Evolutionary conservation across 2,329 filamentous ascomycete genomes (phyloP).

Genomic region (Pezicula neosporulosa): DNA sequence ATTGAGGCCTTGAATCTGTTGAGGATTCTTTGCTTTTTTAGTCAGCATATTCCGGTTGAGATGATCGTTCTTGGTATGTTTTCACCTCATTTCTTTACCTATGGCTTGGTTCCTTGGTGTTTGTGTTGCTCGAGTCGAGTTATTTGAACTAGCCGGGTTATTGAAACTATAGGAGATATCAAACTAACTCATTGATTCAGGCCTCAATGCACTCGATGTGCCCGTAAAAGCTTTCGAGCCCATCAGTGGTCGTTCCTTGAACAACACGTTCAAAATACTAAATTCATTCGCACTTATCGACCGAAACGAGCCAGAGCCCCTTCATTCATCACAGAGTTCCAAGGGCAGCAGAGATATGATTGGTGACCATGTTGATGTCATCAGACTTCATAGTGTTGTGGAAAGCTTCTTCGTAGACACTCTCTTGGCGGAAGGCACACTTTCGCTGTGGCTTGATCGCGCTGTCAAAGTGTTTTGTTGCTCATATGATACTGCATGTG

Average conservation of each 20-base stretch:
- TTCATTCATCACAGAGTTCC: constrained; percentile 25
- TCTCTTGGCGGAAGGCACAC: constrained; percentile 34
- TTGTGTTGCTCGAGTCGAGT: too few species aligned
- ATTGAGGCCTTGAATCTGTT: constrained; percentile 61
- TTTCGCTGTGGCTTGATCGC: constrained; percentile 45
- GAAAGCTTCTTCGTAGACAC: constrained; percentile 50
- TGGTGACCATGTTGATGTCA: constrained; percentile 44
- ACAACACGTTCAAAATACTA: constrained; percentile 45
- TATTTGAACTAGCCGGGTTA: too few species aligned
- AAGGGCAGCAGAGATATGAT: constrained; percentile 38
- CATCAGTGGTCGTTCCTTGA: constrained; percentile 26
- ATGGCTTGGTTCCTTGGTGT: too few species aligned
- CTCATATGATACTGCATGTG: constrained; percentile 44
- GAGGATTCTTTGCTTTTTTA: constrained; percentile 61
- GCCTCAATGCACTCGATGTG: constrained; percentile 42
- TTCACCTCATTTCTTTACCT: too few species aligned
- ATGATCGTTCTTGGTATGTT: constrained; percentile 54
- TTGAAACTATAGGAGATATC: not conserved
- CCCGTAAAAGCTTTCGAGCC: constrained; percentile 41
- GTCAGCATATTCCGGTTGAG: constrained; percentile 62
- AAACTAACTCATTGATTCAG: constrained; percentile 24
- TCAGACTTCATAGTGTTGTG: constrained; percentile 48
- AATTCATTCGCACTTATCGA: constrained; percentile 51
- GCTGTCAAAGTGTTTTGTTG: constrained; percentile 44
- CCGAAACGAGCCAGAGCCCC: constrained; percentile 39